A percentile compares a stretch with the other conserved stretches of the same genome.
Conservation (phyloP, 805 yeast species). For the Brettanomyces naardenensis region DNA sequence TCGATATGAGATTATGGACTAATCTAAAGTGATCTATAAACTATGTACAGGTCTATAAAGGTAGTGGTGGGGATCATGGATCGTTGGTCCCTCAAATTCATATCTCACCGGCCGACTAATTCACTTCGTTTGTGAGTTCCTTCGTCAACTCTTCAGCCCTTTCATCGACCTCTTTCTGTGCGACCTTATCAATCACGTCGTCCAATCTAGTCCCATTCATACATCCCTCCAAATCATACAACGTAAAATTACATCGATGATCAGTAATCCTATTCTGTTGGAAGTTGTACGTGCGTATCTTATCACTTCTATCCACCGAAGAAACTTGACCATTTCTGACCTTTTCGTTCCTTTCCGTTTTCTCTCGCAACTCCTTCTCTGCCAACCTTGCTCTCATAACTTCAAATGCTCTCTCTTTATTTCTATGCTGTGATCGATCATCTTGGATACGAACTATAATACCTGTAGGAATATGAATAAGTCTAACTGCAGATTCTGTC, state of each 20-base stretch:
- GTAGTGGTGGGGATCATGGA: too few species aligned
- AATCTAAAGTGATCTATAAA: too few species aligned
- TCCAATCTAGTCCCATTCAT: constrained; percentile 54
- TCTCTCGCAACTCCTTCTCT: constrained; percentile 62
- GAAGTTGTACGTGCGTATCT: constrained; percentile 86
- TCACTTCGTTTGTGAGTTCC: constrained; percentile 10
- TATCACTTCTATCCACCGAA: constrained; percentile 85
- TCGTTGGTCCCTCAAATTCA: too few species aligned
- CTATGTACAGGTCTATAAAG: too few species aligned
- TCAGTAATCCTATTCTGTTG: constrained; percentile 92
- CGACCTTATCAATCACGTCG: constrained; percentile 46
- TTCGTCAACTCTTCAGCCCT: constrained; percentile 32
- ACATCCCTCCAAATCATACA: constrained; percentile 68
- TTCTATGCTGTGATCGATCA: constrained; percentile 89
- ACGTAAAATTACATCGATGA: constrained; percentile 76
- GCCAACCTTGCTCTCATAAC: constrained; percentile 80
- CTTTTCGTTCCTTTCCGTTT: constrained; percentile 54
- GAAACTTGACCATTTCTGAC: constrained; percentile 78
- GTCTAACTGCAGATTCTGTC: constrained; percentile 92
- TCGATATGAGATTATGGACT: too few species aligned
- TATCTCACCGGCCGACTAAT: neutral
- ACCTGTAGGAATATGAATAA: constrained; percentile 89
- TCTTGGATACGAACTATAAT: constrained; percentile 87
- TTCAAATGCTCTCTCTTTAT: constrained; percentile 86
- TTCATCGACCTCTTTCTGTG: constrained; percentile 35